These are phyloP conservation scores for Aspergillus hancockii DNA, from an alignment of 495 filamentous ascomycete species.

Conservation along the genomic window DNA sequence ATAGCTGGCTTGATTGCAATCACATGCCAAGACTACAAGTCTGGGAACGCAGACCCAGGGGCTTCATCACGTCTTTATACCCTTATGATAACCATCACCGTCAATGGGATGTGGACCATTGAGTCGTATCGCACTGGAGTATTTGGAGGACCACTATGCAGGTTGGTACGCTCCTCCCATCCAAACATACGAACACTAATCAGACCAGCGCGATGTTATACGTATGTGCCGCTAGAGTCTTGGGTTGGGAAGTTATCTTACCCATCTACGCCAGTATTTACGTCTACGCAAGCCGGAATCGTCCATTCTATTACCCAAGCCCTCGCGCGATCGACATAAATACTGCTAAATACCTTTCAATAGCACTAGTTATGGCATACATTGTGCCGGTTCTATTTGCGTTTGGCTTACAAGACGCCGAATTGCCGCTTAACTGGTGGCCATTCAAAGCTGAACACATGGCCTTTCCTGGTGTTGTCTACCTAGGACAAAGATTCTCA, in stretches of 20 bases:
- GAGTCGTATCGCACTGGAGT: background rate
- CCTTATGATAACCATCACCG: background rate
- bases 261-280: conserved; percentile 10
- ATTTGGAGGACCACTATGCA: background rate
- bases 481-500: too few relatives aligned
- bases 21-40: too few relatives aligned
- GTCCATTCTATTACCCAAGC: conserved; percentile 12
- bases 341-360: background rate
- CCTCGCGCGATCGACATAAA: conserved; percentile 10
- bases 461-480: too few relatives aligned
- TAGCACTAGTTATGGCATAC: too few relatives aligned
- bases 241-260: conserved; percentile 4
- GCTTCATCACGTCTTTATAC: background rate
- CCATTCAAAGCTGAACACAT: too few relatives aligned
- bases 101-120: background rate
- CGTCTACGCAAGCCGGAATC: conserved; percentile 9
- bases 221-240: background rate
- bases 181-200: background rate
- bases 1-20: background rate
- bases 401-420: too few relatives aligned
- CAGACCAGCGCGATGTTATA: background rate
- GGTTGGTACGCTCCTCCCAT: background rate
- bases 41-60: background rate
- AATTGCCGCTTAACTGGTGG: too few relatives aligned
- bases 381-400: too few relatives aligned